Percentiles rank a stretch among this genome's conserved stretches.
phyloP scores from a whole-genome alignment of 768 basidiomycete species.

The Lepiota venenata region DNA sequence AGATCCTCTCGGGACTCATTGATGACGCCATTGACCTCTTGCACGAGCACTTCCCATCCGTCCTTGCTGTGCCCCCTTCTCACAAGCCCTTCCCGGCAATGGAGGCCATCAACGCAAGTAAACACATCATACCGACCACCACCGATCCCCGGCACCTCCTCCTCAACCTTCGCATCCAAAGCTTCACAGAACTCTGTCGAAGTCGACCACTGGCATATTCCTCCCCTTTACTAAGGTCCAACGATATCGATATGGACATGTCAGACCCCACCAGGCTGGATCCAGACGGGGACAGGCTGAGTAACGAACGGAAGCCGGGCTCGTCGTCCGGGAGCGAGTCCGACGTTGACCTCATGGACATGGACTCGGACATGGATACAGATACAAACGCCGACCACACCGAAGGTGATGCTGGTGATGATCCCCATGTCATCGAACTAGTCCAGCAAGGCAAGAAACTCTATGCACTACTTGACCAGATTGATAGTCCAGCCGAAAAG shows the following conservation, averaged over 20 bases:
- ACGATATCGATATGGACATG: constrained; percentile 7
- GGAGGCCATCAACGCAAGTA: constrained; percentile 26
- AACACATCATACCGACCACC: constrained; percentile 59
- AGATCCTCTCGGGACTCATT: constrained; percentile 75
- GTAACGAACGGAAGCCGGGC: no score
- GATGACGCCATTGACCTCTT: constrained; percentile 66
- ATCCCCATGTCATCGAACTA: constrained; percentile 6
- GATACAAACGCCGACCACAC: background rate
- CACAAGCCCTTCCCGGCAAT: constrained; percentile 11
- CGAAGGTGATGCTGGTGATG: background rate
- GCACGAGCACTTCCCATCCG: constrained; percentile 71
- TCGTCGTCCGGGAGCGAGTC: background rate
- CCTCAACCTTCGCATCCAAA: constrained; percentile 83
- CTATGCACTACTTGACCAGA: constrained; percentile 53
- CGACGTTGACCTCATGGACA: background rate
- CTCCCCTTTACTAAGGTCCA: constrained; percentile 5
- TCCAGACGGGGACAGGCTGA: background rate
- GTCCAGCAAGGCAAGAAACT: constrained; percentile 53
- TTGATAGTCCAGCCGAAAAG: constrained; percentile 54
- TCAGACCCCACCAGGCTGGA: background rate
- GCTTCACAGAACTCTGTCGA: constrained; percentile 84
- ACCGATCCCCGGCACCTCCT: constrained; percentile 71
- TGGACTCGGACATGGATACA: constrained; percentile 2
- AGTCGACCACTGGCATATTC: constrained; percentile 52
- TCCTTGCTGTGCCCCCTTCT: constrained; percentile 35